Conservation (phyloP, 306 rosid species). For the Castanea sativa region DNA sequence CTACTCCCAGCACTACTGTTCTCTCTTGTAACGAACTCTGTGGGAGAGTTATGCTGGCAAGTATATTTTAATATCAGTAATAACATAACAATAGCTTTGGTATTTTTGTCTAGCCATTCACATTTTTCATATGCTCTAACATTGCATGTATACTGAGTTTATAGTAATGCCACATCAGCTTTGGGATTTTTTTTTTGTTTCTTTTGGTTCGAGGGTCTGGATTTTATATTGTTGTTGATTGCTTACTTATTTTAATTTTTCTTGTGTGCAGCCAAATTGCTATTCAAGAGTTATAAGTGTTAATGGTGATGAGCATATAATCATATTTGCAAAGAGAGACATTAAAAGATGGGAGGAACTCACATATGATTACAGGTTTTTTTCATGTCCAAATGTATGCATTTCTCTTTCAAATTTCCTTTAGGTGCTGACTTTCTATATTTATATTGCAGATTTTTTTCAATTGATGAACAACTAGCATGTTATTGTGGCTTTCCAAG, state of each 20-base stretch:
- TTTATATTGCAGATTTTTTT: slow-evolving; percentile 65
- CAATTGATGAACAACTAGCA: slow-evolving; percentile 89
- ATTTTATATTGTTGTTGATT: background rate
- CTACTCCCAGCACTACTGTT: background rate
- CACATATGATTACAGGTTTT: slow-evolving; percentile 92
- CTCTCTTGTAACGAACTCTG: background rate
- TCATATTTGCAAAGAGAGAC: slow-evolving; percentile 96
- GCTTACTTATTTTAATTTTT: slow-evolving; percentile 29
- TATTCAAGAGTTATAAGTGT: slow-evolving; percentile 93
- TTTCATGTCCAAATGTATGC: slow-evolving; percentile 16
- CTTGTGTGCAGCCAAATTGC: slow-evolving; percentile 89
- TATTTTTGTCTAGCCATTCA: background rate
- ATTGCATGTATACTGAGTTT: background rate
- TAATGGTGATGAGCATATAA: slow-evolving; percentile 88
- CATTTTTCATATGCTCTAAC: background rate
- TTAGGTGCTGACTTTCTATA: slow-evolving; percentile 36
- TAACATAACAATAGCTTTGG: background rate
- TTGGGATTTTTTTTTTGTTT: background rate
- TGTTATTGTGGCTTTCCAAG: slow-evolving; percentile 93
- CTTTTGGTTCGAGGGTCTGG: background rate
- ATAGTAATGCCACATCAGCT: background rate
- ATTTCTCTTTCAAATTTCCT: slow-evolving; percentile 16
- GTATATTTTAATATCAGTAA: background rate
- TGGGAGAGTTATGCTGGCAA: background rate
- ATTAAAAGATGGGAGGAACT: slow-evolving; percentile 98